Base-by-base conservation (phyloP, 176 grass and related monocot species). In the Rhipidocladum racemiflorum region DNA sequence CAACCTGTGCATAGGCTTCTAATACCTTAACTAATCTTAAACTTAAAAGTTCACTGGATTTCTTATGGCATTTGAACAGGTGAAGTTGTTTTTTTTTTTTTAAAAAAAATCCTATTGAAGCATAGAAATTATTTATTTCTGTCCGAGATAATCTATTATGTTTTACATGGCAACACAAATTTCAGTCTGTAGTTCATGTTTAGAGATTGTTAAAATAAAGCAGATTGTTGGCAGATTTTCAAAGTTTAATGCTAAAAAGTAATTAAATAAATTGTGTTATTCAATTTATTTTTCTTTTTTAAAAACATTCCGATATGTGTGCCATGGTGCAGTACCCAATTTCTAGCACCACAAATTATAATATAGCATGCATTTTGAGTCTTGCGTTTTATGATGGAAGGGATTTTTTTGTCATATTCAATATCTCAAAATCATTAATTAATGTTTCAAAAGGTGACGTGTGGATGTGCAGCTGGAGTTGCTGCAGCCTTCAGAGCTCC, bases 391-490 rank as follows among this genome's bases (percentile, higher is more conserved):
- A 30, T 76, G 30, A 51, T 70, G 63, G 1, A 75, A 75, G 70
- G n/a, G 8, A 61, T 68, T 32, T 50, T 50, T 21, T 86, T 56
- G 43, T 21, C 76, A 49, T 85, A 80, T 85, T 77, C 70, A 91
- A 60, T 36, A 65, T 87, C 74, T 91, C 14, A 68, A 87, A 57
- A 83, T 54, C 88, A 65, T 78, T 59, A 89, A 62, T 82, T 78
- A 88, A 89, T 93, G 87, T 89, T 97, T 93, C 76, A 89, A 93
- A 97, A 98, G 96, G 96, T 98, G 50, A 98, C 96, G 66, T 98
- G 96, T 77, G 96, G 96, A 98, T 98, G 96, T 93, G 96, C 96
- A 91, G 96, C 96, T 93, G 96, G 96, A 73, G 96, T 98, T 93
- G 96, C 96, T 89, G 96, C 96, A 72, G 96, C 96, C 46, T 98